Base-by-base conservation (phyloP, 441 rosid genomes). In the Manihot esculenta region DNA sequence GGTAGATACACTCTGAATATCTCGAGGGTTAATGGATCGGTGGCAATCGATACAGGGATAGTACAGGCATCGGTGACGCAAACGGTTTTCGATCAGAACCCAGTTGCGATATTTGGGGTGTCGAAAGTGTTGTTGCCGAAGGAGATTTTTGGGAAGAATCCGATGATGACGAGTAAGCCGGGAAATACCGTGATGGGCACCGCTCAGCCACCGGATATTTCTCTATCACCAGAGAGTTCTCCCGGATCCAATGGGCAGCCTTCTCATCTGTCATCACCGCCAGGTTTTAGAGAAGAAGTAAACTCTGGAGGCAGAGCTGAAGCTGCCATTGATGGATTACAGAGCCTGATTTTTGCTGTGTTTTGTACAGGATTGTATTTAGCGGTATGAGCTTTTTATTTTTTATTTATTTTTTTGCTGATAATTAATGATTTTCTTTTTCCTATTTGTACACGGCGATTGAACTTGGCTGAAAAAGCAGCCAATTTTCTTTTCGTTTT, bases 81-180 rank as follows among this genome's bases (percentile, higher is more conserved):
- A 79, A 94, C 94, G 4, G 92, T 93, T 0, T 80, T 88, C 72
- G 97, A 94, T 66, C 91, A 94, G 81, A 92, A 94, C 10, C 97
- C 97, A 0, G 85, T 94, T 55, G 85, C 92, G 12, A 92, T 92
- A 57, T 94, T 92, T 65, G 98, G 97, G 35, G 85, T 92, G 21
- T 94, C 97, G 20, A 83, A 72, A 64, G 99, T 94, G 17, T 77
- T 94, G 66, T 80, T 94, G 73, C 97, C 97, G 2, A 90, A 78
- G 64, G 97, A 92, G 64, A 55, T 85, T 64, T 92, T 88, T 33
- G 83, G 86, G 57, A 86, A 82, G 77, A 82, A 73, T 60, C 71
- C 74, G 15, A 27, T 71, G 59, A 45, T 8, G 63, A 45, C 79
- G 21, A 64, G 74, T 13, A 86, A 83, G 64, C 82, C 84, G 5